A percentile compares a stretch with the other conserved stretches of the same genome.
These are phyloP conservation scores for Penicillium desertorum DNA, from an alignment of 495 filamentous ascomycete genomes.

Conservation along the genomic window DNA sequence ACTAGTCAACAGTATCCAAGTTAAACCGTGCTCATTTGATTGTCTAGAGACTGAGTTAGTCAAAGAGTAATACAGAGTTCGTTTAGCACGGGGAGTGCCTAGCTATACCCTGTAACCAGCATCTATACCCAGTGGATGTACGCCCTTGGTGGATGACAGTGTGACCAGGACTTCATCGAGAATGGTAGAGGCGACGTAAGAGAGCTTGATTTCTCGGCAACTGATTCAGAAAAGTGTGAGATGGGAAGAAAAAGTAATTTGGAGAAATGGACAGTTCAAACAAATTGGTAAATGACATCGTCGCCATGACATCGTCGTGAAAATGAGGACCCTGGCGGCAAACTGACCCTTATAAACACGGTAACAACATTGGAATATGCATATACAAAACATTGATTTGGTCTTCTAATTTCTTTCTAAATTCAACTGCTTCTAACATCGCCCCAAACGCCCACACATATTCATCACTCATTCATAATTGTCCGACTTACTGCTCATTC, in stretches of 20 bases:
- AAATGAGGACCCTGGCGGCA: not conserved
- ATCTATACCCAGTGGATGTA: not conserved
- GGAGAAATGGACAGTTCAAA: not conserved
- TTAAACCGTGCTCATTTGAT: not conserved
- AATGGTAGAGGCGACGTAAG: not conserved
- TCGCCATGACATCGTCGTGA: not conserved
- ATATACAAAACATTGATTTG: not conserved
- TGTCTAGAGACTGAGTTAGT: not conserved
- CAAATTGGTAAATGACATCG: not conserved
- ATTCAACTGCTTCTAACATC: not conserved
- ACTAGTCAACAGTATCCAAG: not conserved
- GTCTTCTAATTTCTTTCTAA: not conserved
- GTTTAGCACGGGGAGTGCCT: not conserved
- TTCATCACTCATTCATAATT: conserved; percentile 1
- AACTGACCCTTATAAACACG: not conserved
- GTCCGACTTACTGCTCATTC: conserved; percentile 46
- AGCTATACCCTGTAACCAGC: not conserved
- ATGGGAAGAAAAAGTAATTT: not conserved
- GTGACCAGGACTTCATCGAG: not conserved
- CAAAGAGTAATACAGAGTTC: not conserved
- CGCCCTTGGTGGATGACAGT: not conserved
- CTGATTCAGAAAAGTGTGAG: not conserved
- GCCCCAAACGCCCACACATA: not conserved
- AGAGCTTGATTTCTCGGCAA: not conserved
- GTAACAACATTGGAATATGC: too few relatives aligned